Percentiles rank a stretch among this genome's conserved stretches.
phyloP scores from a whole-genome alignment of 106 monocot species.

The Apostasia shenzhenica region DNA sequence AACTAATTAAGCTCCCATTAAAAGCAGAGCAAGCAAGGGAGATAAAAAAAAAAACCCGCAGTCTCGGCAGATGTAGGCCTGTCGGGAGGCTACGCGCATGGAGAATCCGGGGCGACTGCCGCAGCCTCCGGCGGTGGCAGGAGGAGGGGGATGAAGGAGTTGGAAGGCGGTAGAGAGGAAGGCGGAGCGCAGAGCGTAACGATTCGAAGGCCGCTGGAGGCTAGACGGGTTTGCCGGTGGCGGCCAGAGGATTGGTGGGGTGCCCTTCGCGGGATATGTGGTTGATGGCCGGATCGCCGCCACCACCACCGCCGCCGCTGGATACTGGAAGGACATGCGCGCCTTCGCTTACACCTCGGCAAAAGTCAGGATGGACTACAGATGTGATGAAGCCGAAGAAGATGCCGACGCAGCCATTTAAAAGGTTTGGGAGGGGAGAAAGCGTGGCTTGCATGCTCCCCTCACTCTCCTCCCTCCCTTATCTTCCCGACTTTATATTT shows the following conservation, averaged over 20 bases:
- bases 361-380: background rate
- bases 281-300: slow-evolving; percentile 15
- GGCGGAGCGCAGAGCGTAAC: slow-evolving; percentile 50
- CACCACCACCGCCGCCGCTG: slow-evolving; percentile 26
- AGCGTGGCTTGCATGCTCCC: background rate
- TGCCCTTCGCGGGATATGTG: background rate
- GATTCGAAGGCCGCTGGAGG: slow-evolving; percentile 22
- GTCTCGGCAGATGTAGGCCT: slow-evolving; percentile 90
- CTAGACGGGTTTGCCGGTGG: slow-evolving; percentile 3
- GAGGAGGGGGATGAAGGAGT: slow-evolving; percentile 26
- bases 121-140: slow-evolving; percentile 3
- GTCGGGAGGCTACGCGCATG: slow-evolving; percentile 70
- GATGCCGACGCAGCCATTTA: background rate
- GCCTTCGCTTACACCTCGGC: slow-evolving; percentile 11
- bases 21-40: background rate
- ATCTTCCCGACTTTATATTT: background rate
- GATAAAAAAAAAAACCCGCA: slow-evolving; percentile 48
- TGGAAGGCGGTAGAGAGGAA: slow-evolving; percentile 61
- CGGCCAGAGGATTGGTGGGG: slow-evolving; percentile 3
- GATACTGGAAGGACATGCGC: slow-evolving; percentile 48
- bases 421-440: background rate
- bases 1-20: background rate
- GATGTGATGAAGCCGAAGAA: no score
- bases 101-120: slow-evolving; percentile 27
- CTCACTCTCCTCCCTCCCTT: background rate